Evolutionary conservation across 139 green algal genomes (phyloP), one percentile per base, ranked within the genome.

Genomic region (Raphidocelis subcapitata): DNA sequence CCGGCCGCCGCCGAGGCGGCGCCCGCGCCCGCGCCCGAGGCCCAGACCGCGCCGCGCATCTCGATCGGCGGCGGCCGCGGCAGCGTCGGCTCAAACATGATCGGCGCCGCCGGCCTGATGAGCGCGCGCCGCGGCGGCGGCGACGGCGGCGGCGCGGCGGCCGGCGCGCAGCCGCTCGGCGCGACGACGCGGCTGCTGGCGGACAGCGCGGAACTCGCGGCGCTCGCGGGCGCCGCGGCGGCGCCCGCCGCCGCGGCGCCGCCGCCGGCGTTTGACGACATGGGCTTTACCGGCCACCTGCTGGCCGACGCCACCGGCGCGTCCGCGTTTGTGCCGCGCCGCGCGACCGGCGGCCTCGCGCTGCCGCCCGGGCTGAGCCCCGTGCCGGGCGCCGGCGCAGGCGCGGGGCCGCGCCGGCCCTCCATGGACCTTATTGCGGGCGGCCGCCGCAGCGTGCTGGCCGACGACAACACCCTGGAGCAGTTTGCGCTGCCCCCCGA

Each of bases 401-500:
- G n/a, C n/a, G n/a, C n/a, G n/a, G n/a, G n/a, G n/a, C n/a, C n/a
- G n/a, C n/a, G n/a, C n/a, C n/a, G n/a, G n/a, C n/a, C n/a, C n/a
- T n/a, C n/a, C n/a, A n/a, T n/a, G n/a, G n/a, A n/a, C n/a, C n/a
- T n/a, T n/a, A n/a, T n/a, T n/a, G n/a, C n/a, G 32, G 29, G 46
- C 66, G 12, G 41, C 5, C 51, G 33, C 36, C 37, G 49, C 14
- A 67, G 69, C 55, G 28, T 78, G 46, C 65, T 82, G 16, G 64
- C 52, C 2, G 80, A 86, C 0, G 73, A 80, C 44, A 72, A 74
- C 16, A 85, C 84, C 0, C 65, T 89, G 49, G 84, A 89, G 5
- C 75, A 81, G 23, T 90, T 90, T 79, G 78, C 62, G 14, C 28
- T 72, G 37, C 86, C 84, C 26, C 86, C 84, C 18, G 84, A 90